Base-by-base conservation (phyloP, 1,284 basidiomycete species). In the Ganoderma sinense region DNA sequence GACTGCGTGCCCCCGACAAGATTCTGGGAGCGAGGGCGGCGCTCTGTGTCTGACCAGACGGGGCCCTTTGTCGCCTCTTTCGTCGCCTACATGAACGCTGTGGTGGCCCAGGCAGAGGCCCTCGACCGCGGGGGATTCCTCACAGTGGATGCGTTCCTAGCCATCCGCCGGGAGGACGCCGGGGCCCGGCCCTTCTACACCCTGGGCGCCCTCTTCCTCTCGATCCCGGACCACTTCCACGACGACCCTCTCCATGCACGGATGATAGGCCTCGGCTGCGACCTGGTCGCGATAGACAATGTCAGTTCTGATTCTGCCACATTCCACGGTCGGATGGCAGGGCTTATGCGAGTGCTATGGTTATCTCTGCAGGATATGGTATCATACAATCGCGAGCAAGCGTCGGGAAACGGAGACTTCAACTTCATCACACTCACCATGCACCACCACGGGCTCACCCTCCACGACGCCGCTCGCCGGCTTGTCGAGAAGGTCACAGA, bases 371-470 rank as follows among this genome's bases (percentile, higher is more conserved):
- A 43, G 39, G 60, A 84, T 66, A 71, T 83, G 0, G 76, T 76
- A 67, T 84, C 83, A 4, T 84, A 80, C 74, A 82, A 81, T 61
- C 75, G 77, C 33, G 83, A 84, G 63, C 80, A 82, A 67, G 74
- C 80, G 8, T 75, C 76, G 13, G 80, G 79, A 10, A 78, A 78
- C 64, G 73, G 79, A 61, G 77, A 72, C 26, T 80, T 82, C 75
- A 83, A 82, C 75, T 75, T 82, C 69, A 64, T 83, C 64, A 74
- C 76, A 20, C 71, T 81, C 63, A 74, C 78, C 45, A 82, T 81
- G 80, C 66, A 68, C 20, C 65, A 78, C 48, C 69, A 77, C 36
- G 73, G 72, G 20, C 69, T 76, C 41, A 73, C 69, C 62, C 67
- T 83, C 20, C 77, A 82, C 59, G 74, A 70, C 39, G 81, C 83